Percentiles rank a stretch among this genome's conserved stretches.
These are phyloP conservation scores for Trichosporon coremiiforme DNA, from an alignment of 1,284 basidiomycete genomes.

Conservation along the genomic window DNA sequence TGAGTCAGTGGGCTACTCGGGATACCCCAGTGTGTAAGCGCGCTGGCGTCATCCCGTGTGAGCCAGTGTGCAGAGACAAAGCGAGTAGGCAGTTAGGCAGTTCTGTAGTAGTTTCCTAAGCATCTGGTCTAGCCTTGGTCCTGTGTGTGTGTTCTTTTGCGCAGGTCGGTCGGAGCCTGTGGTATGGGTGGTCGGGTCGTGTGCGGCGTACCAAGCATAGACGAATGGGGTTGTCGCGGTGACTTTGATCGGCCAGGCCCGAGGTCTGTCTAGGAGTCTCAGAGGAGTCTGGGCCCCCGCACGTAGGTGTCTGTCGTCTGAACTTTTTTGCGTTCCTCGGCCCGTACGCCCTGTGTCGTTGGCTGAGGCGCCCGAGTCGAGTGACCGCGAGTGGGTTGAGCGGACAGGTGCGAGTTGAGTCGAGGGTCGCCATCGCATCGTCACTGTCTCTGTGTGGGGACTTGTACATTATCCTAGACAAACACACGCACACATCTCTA, in stretches of 20 bases:
- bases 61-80: not conserved
- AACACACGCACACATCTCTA: not conserved
- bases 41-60: too few species aligned
- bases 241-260: not conserved
- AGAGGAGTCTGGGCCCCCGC: not conserved
- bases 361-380: too few species aligned
- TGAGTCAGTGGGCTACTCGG: too few species aligned
- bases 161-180: too few species aligned
- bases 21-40: too few species aligned
- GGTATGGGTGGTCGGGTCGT: too few species aligned
- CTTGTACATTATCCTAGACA: not conserved
- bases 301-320: not conserved
- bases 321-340: not conserved
- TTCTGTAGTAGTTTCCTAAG: conserved; percentile 9
- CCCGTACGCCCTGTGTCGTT: not conserved
- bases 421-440: not conserved
- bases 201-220: too few species aligned
- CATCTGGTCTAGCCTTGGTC: conserved; percentile 8
- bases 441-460: not conserved
- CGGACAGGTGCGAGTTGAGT: not conserved
- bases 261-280: too few species aligned
- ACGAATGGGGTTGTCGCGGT: too few species aligned
- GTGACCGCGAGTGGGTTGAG: too few species aligned
- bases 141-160: too few species aligned
- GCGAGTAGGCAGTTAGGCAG: not conserved